Evolutionary conservation across 495 filamentous ascomycete species (phyloP), one percentile per base, ranked within the genome.

Genomic region (Massariosphaeria phaeospora): DNA sequence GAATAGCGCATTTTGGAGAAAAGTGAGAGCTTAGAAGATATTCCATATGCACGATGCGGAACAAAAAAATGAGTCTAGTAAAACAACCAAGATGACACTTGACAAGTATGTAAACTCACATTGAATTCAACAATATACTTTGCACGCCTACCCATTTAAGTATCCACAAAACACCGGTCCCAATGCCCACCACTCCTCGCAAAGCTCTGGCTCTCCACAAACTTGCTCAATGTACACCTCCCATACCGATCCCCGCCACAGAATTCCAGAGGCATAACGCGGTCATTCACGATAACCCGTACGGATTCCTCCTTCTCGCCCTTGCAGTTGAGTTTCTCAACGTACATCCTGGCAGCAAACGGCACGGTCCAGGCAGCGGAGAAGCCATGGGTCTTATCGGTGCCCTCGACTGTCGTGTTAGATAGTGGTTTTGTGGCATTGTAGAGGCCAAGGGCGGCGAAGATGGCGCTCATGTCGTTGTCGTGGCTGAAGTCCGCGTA

Each of bases 401-500:
- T 63, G 21, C 71, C 71, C 56, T 76, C 61, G 17, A 79, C 62
- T 13, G 75, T 68, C 4, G 77, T 75, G 30, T 70, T 73, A 0
- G 74, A 71, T 1, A 84, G 68, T 0, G 71, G 68, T 6, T 45
- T 61, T 0, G 81, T 85, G 20, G 61, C 66, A 29, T 88, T 84
- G 65, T 86, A 93, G 47, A 94, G 57, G 0, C 88, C 84, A 52
- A 95, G 62, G 0, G 88, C 86, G 15, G 77, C 78, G 67, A 86
- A 83, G 26, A 89, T 79, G 15, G 75, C 73, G 12, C 80, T 79
- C 80, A 94, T 84, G 53, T 85, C 81, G 65, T 93, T 94, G 69
- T 95, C 89, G 63, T 95, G 89, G 18, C 82, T 84, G 65, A 95
- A 94, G 69, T 95, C 89, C 0, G 86, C 88, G 55, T 89, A 95